phyloP scores from a whole-genome alignment of 1,284 basidiomycete species.

The Ustilago shanxiensis region DNA sequence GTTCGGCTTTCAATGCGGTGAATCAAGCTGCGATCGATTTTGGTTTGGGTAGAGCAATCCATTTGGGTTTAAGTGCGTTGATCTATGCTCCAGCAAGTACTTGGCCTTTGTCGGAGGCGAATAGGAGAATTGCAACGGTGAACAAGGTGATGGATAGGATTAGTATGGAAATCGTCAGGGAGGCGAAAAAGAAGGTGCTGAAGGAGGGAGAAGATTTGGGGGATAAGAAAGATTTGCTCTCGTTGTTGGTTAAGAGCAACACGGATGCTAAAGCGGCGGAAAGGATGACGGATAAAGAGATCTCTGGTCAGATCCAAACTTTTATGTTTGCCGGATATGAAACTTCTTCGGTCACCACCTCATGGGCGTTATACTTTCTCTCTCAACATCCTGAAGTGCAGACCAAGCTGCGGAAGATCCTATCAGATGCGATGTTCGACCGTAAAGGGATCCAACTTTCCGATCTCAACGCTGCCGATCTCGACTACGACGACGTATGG shows the following conservation, averaged over 20 bases:
- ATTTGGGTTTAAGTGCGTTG: constrained; percentile 34
- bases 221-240: constrained; percentile 46
- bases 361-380: constrained; percentile 81
- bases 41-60: constrained; percentile 34
- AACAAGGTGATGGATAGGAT: constrained; percentile 44
- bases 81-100: constrained; percentile 32
- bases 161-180: constrained; percentile 32
- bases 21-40: constrained; percentile 52
- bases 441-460: constrained; percentile 39
- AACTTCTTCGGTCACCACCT: constrained; percentile 81
- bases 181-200: constrained; percentile 19
- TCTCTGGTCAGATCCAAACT: constrained; percentile 81
- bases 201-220: constrained; percentile 33
- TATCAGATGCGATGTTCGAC: constrained; percentile 6
- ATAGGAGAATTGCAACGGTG: constrained; percentile 35
- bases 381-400: constrained; percentile 78
- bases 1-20: constrained; percentile 37
- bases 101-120: constrained; percentile 41
- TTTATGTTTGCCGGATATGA: constrained; percentile 86
- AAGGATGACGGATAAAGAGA: constrained; percentile 77
- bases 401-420: constrained; percentile 49
- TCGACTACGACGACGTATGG: constrained; percentile 55
- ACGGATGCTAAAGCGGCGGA: constrained; percentile 69
- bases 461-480: constrained; percentile 27
- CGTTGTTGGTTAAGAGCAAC: constrained; percentile 40